Evolutionary conservation across 129 eudicot genomes (phyloP).

Genomic region (Helichrysum umbraculigerum): DNA sequence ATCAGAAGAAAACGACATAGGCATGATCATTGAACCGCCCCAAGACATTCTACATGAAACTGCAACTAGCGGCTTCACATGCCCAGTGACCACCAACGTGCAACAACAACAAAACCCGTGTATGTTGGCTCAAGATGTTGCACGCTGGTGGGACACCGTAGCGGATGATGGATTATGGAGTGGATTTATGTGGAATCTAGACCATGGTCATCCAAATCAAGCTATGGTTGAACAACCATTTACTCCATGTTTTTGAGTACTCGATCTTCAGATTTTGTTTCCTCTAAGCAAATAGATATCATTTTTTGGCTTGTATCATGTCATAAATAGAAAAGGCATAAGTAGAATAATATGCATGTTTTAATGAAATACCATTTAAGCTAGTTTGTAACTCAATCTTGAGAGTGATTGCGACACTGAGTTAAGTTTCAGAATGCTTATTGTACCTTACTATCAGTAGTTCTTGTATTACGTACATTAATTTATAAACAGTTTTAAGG

Average conservation of each 20-base stretch:
- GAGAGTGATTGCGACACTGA: background rate
- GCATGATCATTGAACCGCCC: constrained; percentile 19
- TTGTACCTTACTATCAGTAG: background rate
- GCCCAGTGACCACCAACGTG: background rate
- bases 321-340: background rate
- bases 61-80: background rate
- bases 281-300: constrained; percentile 25
- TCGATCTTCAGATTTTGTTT: constrained; percentile 2
- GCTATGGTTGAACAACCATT: constrained; percentile 28
- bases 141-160: constrained; percentile 32
- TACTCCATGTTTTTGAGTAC: constrained; percentile 27
- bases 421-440: background rate
- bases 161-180: constrained; percentile 51
- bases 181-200: constrained; percentile 47
- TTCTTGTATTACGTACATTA: too few relatives aligned
- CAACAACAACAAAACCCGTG: constrained; percentile 36
- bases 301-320: constrained; percentile 14
- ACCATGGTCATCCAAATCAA: constrained; percentile 30
- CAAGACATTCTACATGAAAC: constrained; percentile 28
- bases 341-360: constrained; percentile 19
- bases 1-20: constrained; percentile 20
- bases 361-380: background rate
- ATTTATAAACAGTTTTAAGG: too few relatives aligned
- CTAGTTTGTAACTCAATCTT: constrained; percentile 12
- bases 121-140: constrained; percentile 37